phyloP scores from a whole-genome alignment of 108 stramenopile genomes.

The Poteriospumella lacustris region DNA sequence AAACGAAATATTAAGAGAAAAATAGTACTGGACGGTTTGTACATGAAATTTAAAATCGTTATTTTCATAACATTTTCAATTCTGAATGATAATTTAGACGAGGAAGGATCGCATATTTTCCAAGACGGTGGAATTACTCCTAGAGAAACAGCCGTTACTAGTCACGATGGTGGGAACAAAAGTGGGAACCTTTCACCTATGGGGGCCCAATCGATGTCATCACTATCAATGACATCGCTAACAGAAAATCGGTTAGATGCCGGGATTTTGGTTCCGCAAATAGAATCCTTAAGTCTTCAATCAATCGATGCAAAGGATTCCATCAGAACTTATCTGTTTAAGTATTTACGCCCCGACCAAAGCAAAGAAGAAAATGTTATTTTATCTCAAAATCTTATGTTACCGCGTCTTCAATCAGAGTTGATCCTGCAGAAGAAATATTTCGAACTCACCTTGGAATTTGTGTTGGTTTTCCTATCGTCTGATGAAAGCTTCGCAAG shows the following conservation, averaged over 20 bases:
- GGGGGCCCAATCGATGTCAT: slow-evolving; percentile 1
- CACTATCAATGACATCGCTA: slow-evolving; percentile 7
- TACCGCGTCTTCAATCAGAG: slow-evolving; percentile 6
- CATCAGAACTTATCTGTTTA: slow-evolving; percentile 8
- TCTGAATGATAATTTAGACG: slow-evolving; percentile 8
- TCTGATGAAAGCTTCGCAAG: slow-evolving; percentile 7
- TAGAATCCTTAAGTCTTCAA: slow-evolving; percentile 8
- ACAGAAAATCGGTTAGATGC: slow-evolving; percentile 7
- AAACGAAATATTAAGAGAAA: slow-evolving; percentile 9
- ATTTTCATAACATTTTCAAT: slow-evolving; percentile 9
- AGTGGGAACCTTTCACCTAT: slow-evolving; percentile 7
- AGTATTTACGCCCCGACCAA: slow-evolving; percentile 6
- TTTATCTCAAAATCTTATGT: slow-evolving; percentile 9
- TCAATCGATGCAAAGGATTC: slow-evolving; percentile 7
- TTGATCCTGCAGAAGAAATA: slow-evolving; percentile 8
- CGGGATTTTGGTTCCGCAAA: slow-evolving; percentile 6
- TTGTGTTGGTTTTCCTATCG: slow-evolving; percentile 7
- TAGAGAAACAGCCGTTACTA: slow-evolving; percentile 7
- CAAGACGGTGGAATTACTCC: slow-evolving; percentile 6
- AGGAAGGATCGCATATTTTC: slow-evolving; percentile 7
- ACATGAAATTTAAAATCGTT: slow-evolving; percentile 9
- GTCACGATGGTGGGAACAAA: slow-evolving; percentile 6
- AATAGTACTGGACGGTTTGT: slow-evolving; percentile 7
- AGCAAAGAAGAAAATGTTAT: slow-evolving; percentile 9
- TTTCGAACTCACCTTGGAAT: slow-evolving; percentile 7